Evolutionary conservation across 192 early-diverging fungal genomes (phyloP).

Genomic region (Backusella luteola): DNA sequence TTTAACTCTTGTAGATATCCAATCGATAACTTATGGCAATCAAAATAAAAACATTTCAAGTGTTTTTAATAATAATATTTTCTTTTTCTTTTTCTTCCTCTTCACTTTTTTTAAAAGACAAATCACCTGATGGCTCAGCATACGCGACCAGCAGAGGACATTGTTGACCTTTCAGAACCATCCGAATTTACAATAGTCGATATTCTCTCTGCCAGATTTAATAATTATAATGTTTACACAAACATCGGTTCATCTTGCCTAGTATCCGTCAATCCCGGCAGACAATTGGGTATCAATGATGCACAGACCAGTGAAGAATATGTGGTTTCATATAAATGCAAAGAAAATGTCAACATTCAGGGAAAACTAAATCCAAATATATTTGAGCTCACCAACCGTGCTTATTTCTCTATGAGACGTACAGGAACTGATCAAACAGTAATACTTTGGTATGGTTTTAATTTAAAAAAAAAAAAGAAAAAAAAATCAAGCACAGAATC

Average conservation of each 20-base stretch:
- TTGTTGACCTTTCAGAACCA: not conserved
- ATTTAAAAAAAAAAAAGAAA: too few relatives aligned
- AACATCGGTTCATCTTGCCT: constrained; percentile 44
- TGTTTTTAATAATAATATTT: not conserved
- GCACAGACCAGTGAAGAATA: constrained; percentile 50
- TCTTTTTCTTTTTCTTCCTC: not conserved
- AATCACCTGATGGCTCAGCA: not conserved
- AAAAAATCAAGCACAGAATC: too few relatives aligned
- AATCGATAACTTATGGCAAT: not conserved
- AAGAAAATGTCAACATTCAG: constrained; percentile 26
- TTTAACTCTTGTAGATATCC: not conserved
- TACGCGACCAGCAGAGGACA: not conserved
- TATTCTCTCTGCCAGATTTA: constrained; percentile 47
- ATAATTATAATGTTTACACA: constrained; percentile 53
- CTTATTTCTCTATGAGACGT: constrained; percentile 70
- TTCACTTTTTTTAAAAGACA: not conserved
- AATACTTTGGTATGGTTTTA: constrained; percentile 50
- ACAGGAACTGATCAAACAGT: constrained; percentile 71
- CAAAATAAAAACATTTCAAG: not conserved
- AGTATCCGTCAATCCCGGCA: constrained; percentile 52
- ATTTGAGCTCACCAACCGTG: constrained; percentile 62
- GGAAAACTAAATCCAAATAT: constrained; percentile 58
- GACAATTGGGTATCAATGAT: constrained; percentile 41
- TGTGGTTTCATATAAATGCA: constrained; percentile 50
- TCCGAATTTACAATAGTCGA: not conserved